These are phyloP conservation scores for Sarcodon aspratus DNA, from an alignment of 768 basidiomycete species.

Conservation along the genomic window DNA sequence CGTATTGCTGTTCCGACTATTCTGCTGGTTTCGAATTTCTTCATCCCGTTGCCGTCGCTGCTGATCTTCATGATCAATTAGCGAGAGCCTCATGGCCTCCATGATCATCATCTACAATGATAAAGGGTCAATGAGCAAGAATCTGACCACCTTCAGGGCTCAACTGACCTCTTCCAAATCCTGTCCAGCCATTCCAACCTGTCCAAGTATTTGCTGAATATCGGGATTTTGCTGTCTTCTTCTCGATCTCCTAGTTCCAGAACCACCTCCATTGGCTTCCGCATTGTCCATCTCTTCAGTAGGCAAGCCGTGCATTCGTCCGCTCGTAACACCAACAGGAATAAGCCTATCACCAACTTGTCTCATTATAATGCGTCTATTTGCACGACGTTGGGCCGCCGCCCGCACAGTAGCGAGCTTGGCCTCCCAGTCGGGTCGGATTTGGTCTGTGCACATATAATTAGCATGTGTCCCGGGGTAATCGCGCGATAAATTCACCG, in stretches of 20 bases:
- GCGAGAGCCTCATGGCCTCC: conserved; percentile 96
- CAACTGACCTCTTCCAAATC: conserved; percentile 81
- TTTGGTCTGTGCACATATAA: conserved; percentile 54
- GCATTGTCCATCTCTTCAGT: conserved; percentile 44
- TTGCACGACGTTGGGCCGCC: conserved; percentile 91
- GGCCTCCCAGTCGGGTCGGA: conserved; percentile 96
- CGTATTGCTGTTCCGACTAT: conserved; percentile 5
- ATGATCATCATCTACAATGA: conserved; percentile 80
- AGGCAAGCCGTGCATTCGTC: conserved; percentile 59
- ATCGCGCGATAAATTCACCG: conserved; percentile 35
- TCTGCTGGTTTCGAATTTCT: conserved; percentile 41
- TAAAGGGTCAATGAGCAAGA: not conserved
- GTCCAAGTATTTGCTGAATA: conserved; percentile 47
- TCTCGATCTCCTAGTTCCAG: conserved; percentile 39
- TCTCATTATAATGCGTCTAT: conserved; percentile 94
- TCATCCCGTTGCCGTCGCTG: conserved; percentile 69
- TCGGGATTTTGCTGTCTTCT: conserved; percentile 49
- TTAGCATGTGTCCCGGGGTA: conserved; percentile 1
- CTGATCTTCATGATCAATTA: conserved; percentile 91
- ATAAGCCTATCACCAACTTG: conserved; percentile 96
- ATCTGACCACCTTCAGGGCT: not conserved
- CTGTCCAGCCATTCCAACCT: conserved; percentile 68
- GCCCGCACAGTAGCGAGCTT: conserved; percentile 92
- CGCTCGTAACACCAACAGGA: conserved; percentile 93
- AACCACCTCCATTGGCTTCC: conserved; percentile 25